Base-by-base conservation (phyloP, 257 asterid species). In the Echites panduratus region DNA sequence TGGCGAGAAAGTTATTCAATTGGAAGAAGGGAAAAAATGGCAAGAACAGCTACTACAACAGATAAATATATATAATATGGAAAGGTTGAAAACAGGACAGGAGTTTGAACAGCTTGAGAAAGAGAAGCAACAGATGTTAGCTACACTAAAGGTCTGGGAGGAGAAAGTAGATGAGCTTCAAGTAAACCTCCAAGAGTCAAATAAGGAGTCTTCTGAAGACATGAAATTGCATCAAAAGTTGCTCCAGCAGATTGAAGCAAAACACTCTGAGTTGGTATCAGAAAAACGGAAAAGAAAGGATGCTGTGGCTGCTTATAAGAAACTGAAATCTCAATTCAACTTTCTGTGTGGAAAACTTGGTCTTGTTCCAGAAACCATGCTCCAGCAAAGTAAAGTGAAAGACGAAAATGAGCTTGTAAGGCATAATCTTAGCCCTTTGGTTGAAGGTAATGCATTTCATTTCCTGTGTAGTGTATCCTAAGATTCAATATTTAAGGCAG, bases 191-290 rank as follows among this genome's bases (percentile, higher is more conserved):
- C 77, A 70, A 63, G 86, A 81, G 83, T 84, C 84, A 77, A 76
- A 80, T 24, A 76, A 70, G 66, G 96, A 85, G 68, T 78, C 90
- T 58, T 84, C 80, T 71, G 89, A 88, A 76, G 90, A 82, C 68
- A 87, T 87, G 83, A 88, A 87, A 79, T 83, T 89, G 81, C 95
- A 88, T 70, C 84, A 75, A 62, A 86, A 86, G 81, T 76, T 93
- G 84, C 85, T 91, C 81, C 81, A 87, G 78, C 83, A 87, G 82
- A 85, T 89, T 79, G 87, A 91, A 85, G 84, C 76, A 29, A 89
- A 84, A 84, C 88, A 88, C 82, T 78, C 95, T 5, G 89, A 88
- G 72, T 71, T 89, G 76, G 79, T 69, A 78, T 77, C 89, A 29
- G 96, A 85, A 81, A 91, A 73, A 87, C 82, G 66, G 70, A 86